Evolutionary conservation across 2,329 filamentous ascomycete genomes (phyloP), one percentile per base, ranked within the genome.

Genomic region (Didymella pinodella): DNA sequence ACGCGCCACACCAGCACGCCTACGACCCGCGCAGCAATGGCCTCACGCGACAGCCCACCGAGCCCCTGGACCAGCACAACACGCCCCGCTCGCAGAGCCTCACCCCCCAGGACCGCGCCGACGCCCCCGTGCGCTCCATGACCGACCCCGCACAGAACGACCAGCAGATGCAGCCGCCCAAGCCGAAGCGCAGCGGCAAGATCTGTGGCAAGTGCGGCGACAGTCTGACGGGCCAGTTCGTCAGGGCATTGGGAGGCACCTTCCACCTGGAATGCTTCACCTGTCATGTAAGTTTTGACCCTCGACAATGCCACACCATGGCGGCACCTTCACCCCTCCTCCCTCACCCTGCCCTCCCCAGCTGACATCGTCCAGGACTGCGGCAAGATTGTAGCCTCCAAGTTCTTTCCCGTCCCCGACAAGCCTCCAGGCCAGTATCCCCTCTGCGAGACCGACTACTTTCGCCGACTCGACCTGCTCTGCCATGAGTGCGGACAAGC

Each of bases 211-310:
- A 97, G 78, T 99, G 95, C 75, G 88, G 88, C 64, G 90, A 94
- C 76, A 84, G 89, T 54, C 83, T 99, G 76, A 96, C 92, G 1
- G 95, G 95, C 43, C 95, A 99, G 79, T 99, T 98, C 76, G 95
- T 99, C 65, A 88, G 95, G 70, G 95, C 95, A 45, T 81, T 99
- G 54, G 92, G 93, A 54, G 93, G 93, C 57, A 98, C 94, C 52
- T 99, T 92, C 77, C 95, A 99, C 81, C 81, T 99, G 66, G 94
- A 99, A 78, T 99, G 95, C 83, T 99, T 99, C 80, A 96, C 92
- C 76, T 99, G 95, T 79, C 87, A 92, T 80, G 94, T 97, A 86
- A 46, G 41, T 28, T 67, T 64, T 16, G 34, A n/a, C 31, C n/a
- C 18, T 11, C 7, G 29, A 3, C 38, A 7, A 16, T 36, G 32